A percentile compares a stretch with the other conserved stretches of the same genome.
Evolutionary conservation across 1,284 basidiomycete species (phyloP).

Genomic region (Albatrellus sp.): DNA sequence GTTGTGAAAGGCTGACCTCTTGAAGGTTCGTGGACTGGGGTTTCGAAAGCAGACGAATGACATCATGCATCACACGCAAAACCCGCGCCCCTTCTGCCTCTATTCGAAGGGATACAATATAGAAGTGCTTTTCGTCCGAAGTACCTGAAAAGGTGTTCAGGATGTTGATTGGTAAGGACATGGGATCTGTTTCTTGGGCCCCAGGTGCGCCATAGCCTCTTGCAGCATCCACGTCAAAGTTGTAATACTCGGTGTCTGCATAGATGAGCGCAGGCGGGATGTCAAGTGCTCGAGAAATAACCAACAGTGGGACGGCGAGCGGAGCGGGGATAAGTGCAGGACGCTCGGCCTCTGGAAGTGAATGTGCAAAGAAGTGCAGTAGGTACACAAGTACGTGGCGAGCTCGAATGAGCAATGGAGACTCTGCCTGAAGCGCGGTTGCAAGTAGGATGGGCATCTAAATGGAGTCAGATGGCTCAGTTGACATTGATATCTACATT

Average conservation of each 20-base stretch:
- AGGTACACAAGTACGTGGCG: constrained; percentile 40
- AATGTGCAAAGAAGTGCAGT: constrained; percentile 41
- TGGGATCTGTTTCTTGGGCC: background rate
- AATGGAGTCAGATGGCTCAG: background rate
- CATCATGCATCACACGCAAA: constrained; percentile 37
- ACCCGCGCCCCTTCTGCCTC: constrained; percentile 41
- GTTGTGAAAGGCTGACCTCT: constrained; percentile 29
- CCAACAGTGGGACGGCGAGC: constrained; percentile 32
- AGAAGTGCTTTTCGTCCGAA: constrained; percentile 43
- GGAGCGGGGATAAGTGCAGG: constrained; percentile 24
- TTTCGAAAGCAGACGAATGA: constrained; percentile 20
- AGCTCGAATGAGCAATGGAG: constrained; percentile 28
- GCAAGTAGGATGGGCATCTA: constrained; percentile 19
- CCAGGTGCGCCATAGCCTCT: background rate
- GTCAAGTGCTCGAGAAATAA: constrained; percentile 34
- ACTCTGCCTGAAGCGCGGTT: constrained; percentile 17
- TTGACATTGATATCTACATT: background rate
- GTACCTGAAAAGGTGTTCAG: constrained; percentile 34
- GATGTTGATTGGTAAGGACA: constrained; percentile 15
- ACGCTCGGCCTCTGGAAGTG: constrained; percentile 14
- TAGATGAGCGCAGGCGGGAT: constrained; percentile 48
- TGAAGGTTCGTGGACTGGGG: constrained; percentile 15
- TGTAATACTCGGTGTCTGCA: constrained; percentile 48
- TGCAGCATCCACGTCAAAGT: constrained; percentile 23
- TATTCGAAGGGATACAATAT: constrained; percentile 39